Evolutionary conservation across 345 rosid species (phyloP), one percentile per base, ranked within the genome.

Genomic region (Bretschneidera sinensis): DNA sequence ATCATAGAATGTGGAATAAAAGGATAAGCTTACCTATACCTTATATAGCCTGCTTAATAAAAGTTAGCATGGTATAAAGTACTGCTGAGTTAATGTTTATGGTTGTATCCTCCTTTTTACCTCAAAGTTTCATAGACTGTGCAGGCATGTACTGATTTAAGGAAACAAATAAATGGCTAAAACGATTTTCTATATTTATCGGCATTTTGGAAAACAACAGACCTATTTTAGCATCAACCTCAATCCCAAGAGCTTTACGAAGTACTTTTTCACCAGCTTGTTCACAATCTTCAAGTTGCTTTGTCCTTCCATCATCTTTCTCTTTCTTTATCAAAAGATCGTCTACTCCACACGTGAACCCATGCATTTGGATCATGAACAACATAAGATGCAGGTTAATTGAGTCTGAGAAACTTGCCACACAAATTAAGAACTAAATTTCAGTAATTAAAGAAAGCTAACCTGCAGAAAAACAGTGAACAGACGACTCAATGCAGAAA

Each of bases 301-400:
- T 77, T 65, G 81, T 78, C 76, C 99, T 83, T 78, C 67, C 76
- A 64, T 59, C 67, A 61, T 94, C 99, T 63, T 78, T 79, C 48
- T 73, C 79, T 75, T 83, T 76, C 67, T 72, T 60, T 61, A 94
- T 74, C 72, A 94, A 78, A 67, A 94, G 95, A 76, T 94, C 99
- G 76, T 94, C 97, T 50, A 94, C 88, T 58, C 99, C 99, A 78
- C 99, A 94, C 0, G 99, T 94, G 75, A 94, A 90, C 54, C 96
- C 99, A 67, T 90, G 99, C 84, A 71, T 82, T 97, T 94, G 83
- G 70, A 83, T 62, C 70, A 78, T 63, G 69, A 66, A 55, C 7
- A 76, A 31, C 17, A 69, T 54, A 62, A 45, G 22, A 57, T 50
- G 53, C 48, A 74, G 71, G 71, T 70, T 61, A 63, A 61, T 48